These are phyloP conservation scores for Kwoniella newhampshirensis DNA, from an alignment of 768 basidiomycete genomes.

Conservation along the genomic window DNA sequence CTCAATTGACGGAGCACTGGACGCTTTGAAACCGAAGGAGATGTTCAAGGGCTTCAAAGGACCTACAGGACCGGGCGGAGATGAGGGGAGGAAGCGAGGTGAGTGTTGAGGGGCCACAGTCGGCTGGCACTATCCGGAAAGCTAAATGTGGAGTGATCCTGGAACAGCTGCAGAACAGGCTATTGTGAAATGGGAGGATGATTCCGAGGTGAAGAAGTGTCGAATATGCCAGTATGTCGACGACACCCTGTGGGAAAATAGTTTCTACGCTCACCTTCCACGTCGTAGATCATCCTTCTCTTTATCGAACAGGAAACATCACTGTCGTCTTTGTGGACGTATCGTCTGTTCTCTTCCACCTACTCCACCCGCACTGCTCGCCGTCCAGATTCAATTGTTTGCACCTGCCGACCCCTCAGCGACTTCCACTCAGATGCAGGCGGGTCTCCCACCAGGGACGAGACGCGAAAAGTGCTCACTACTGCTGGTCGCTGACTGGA, in stretches of 20 bases:
- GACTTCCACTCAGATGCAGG: constrained; percentile 13
- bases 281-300: constrained; percentile 69
- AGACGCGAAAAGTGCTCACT: constrained; percentile 47
- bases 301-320: constrained; percentile 89
- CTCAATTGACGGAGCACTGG: constrained; percentile 54
- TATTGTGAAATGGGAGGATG: constrained; percentile 94
- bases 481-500: constrained; percentile 67
- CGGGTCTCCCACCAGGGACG: constrained; percentile 44
- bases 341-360: constrained; percentile 86
- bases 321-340: constrained; percentile 88
- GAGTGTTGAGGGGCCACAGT: constrained; percentile 26
- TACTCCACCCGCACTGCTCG: constrained; percentile 56
- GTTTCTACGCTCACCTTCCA: background rate
- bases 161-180: constrained; percentile 73
- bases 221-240: constrained; percentile 71
- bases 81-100: constrained; percentile 72
- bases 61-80: constrained; percentile 56
- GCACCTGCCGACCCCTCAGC: constrained; percentile 25
- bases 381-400: constrained; percentile 57
- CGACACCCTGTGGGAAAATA: too few species aligned
- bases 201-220: constrained; percentile 72
- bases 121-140: background rate
- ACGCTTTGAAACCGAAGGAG: constrained; percentile 66
- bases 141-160: background rate
- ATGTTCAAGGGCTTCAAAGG: constrained; percentile 65